Base-by-base conservation (phyloP, 129 eudicot genomes). In the Heracleum sosnowskyi region DNA sequence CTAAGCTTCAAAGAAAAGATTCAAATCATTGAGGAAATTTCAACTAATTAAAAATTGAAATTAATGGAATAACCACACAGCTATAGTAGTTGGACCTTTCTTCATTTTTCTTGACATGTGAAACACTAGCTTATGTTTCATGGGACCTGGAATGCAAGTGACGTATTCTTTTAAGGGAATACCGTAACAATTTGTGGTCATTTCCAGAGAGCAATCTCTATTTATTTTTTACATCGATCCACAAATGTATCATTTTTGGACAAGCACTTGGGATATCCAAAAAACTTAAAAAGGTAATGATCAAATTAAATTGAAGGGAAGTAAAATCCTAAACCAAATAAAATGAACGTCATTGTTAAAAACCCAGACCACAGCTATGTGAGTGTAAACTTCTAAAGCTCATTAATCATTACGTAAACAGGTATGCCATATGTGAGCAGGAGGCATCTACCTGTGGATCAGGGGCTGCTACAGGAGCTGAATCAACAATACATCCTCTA, bases 401-500 rank as follows among this genome's bases (percentile, higher is more conserved):
- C 36, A 10, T 3, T 49, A 45, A 36, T 22, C 57, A 55, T 70
- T 17, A 18, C 10, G 13, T 3, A 73, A 45, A 15, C 55, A 73
- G 11, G 49, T 41, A 41, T 72, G 46, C 4, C 39, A 66, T 66
- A 13, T 31, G 7, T 66, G 72, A 66, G 72, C 33, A 31, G 79
- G 69, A n/a, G 18, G n/a, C 49, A 49, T 75, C 24, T 79, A 95
- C 98, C 95, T 92, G 97, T 77, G 99, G 97, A 83, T 96, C 97
- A 24, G 99, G 89, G 69, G 90, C 79, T 28, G 96, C 97, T 31
- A 90, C 97, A 29, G 99, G 99, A 79, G 99, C 99, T 75, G 99
- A 96, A 87, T 96, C 99, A 68, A 96, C 99, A 36, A 96, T 79
- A 79, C 97, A 96, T 4, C 99, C 99, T 83, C 86, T 96, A 55